phyloP scores from a whole-genome alignment of 2,329 filamentous ascomycete species.

The Keithomyces neogunnii region DNA sequence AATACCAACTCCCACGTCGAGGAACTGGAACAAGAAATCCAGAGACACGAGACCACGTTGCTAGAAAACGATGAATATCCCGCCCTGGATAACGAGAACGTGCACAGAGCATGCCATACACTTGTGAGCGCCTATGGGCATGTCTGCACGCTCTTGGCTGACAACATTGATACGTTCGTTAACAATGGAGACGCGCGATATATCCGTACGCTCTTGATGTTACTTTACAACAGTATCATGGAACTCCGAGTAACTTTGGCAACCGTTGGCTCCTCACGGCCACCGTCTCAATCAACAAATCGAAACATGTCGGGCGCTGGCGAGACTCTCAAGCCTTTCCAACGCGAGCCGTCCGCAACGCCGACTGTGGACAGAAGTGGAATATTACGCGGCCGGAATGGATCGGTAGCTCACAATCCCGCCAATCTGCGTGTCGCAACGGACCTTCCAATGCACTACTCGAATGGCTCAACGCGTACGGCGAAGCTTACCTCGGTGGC shows the following conservation, averaged over 20 bases:
- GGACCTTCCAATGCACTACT: constrained; percentile 37
- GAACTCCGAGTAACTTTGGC: constrained; percentile 51
- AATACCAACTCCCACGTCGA: constrained; percentile 60
- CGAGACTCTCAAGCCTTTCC: constrained; percentile 42
- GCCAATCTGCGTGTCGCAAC: constrained; percentile 48
- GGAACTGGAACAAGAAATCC: constrained; percentile 56
- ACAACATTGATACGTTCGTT: constrained; percentile 56
- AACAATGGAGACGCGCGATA: constrained; percentile 59
- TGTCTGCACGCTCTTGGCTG: constrained; percentile 51
- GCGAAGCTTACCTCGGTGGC: constrained; percentile 53
- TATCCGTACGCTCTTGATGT: constrained; percentile 54
- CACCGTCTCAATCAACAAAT: constrained; percentile 10
- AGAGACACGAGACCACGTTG: constrained; percentile 46
- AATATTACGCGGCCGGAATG: constrained; percentile 24
- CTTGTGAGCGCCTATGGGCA: constrained; percentile 58
- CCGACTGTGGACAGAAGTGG: constrained; percentile 42
- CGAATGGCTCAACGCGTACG: constrained; percentile 41
- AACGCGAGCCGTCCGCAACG: constrained; percentile 43
- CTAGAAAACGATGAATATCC: constrained; percentile 38
- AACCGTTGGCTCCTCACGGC: constrained; percentile 19
- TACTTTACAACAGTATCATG: constrained; percentile 60
- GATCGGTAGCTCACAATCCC: constrained; percentile 36
- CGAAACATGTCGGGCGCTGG: constrained; percentile 19
- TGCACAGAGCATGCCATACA: constrained; percentile 54
- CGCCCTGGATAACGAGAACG: constrained; percentile 51